A percentile compares a stretch with the other conserved stretches of the same genome.
Conservation (phyloP, 305 asterid species). For the Stenogyne calaminthoides region DNA sequence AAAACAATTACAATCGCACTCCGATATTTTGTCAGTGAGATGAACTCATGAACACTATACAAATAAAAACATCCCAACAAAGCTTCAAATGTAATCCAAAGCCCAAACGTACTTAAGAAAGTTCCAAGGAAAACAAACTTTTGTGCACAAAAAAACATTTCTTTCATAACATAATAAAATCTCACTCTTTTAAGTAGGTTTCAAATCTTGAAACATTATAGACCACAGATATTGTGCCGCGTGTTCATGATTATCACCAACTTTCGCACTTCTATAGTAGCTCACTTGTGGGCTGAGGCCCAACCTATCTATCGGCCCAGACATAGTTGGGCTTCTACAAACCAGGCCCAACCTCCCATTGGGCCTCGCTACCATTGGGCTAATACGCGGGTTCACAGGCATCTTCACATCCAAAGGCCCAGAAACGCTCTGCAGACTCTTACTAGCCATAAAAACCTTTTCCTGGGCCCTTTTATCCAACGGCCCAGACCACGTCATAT, state of each 20-base stretch:
- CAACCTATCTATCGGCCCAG: conserved; percentile 53
- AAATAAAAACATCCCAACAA: neutral
- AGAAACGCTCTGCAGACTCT: conserved; percentile 43
- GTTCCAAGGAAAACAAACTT: neutral
- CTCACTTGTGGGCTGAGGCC: conserved; percentile 59
- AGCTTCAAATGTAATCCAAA: neutral
- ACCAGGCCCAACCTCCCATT: conserved; percentile 38
- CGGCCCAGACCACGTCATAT: conserved; percentile 70
- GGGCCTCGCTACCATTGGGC: conserved; percentile 47
- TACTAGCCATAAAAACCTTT: conserved; percentile 36
- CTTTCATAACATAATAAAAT: no score
- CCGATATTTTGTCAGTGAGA: neutral
- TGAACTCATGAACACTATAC: neutral
- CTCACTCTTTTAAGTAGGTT: conserved; percentile 57
- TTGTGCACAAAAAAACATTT: neutral
- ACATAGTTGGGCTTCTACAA: conserved; percentile 48
- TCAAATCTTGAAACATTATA: conserved; percentile 86
- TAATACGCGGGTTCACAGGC: conserved; percentile 42
- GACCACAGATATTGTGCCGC: conserved; percentile 74
- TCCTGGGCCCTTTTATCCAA: conserved; percentile 54
- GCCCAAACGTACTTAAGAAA: neutral
- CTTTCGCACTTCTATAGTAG: conserved; percentile 36
- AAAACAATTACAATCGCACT: neutral
- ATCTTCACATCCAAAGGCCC: conserved; percentile 73
- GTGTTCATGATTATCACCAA: conserved; percentile 35